These are phyloP conservation scores for Leccinum huronense DNA, from an alignment of 1,284 basidiomycete genomes.

Conservation along the genomic window DNA sequence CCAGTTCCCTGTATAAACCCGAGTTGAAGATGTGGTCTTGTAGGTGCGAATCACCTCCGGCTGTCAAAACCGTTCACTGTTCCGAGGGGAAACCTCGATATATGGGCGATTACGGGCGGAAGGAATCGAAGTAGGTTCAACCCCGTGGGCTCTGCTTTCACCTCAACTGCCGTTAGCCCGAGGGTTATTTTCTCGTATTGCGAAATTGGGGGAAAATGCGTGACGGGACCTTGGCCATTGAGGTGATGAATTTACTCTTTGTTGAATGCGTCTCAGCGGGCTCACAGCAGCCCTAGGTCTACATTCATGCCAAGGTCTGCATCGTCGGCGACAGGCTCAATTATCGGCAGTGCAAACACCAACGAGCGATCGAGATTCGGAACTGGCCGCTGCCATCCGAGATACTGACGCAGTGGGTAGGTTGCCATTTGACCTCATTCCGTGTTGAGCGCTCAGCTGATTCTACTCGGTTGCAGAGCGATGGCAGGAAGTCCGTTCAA, in stretches of 20 bases:
- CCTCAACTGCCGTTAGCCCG: constrained; percentile 55
- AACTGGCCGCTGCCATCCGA: constrained; percentile 88
- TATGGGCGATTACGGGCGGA: constrained; percentile 85
- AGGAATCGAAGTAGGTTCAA: constrained; percentile 74
- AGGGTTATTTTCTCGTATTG: constrained; percentile 89
- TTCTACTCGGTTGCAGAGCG: constrained; percentile 46
- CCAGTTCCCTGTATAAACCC: not conserved
- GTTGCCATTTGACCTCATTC: constrained; percentile 23
- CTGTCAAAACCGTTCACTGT: constrained; percentile 90
- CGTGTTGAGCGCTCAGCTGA: constrained; percentile 1
- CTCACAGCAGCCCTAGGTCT: constrained; percentile 55
- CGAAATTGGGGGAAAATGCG: constrained; percentile 90
- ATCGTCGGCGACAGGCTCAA: constrained; percentile 95
- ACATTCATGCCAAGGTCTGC: constrained; percentile 82
- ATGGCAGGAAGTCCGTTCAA: constrained; percentile 96
- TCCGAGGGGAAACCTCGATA: constrained; percentile 89
- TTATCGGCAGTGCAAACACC: constrained; percentile 99
- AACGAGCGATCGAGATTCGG: constrained; percentile 99
- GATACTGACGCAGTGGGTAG: constrained; percentile 90
- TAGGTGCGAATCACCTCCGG: constrained; percentile 91
- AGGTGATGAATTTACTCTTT: constrained; percentile 57
- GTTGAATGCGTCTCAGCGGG: not conserved
- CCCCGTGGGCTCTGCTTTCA: constrained; percentile 3
- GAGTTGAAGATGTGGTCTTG: constrained; percentile 4
- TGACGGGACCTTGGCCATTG: constrained; percentile 83